These are phyloP conservation scores for Acer saccharum DNA, from an alignment of 345 rosid species.

Conservation along the genomic window DNA sequence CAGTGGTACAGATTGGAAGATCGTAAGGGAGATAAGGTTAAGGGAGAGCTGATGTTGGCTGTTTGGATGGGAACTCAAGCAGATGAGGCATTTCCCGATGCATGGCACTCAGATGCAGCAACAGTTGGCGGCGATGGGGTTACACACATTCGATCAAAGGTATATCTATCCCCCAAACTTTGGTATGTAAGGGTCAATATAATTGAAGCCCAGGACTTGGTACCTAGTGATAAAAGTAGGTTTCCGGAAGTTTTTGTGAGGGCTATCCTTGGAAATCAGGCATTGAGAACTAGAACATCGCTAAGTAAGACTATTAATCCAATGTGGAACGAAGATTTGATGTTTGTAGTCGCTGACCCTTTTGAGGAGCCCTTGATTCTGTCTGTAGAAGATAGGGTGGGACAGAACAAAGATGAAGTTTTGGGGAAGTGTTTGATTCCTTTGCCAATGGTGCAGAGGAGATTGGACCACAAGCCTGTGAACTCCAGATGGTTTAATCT, in stretches of 20 bases:
- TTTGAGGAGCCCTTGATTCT: constrained; percentile 83
- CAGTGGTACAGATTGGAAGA: constrained; percentile 96
- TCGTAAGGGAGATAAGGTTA: constrained; percentile 62
- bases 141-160: constrained; percentile 76
- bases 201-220: constrained; percentile 94
- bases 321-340: constrained; percentile 93
- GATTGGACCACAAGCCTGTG: constrained; percentile 81
- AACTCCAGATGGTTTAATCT: constrained; percentile 78
- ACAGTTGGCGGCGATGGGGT: constrained; percentile 64
- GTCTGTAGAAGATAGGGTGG: constrained; percentile 73
- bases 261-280: constrained; percentile 71
- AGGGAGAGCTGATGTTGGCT: constrained; percentile 95
- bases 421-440: constrained; percentile 66
- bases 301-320: constrained; percentile 77
- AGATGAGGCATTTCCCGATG: constrained; percentile 91
- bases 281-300: constrained; percentile 60
- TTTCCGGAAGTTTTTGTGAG: constrained; percentile 87
- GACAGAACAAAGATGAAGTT: constrained; percentile 71
- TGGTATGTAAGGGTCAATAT: constrained; percentile 97
- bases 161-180: constrained; percentile 87
- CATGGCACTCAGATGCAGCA: constrained; percentile 99
- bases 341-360: constrained; percentile 95
- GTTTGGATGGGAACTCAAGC: constrained; percentile 99
- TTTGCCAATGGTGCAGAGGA: constrained; percentile 63
- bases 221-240: constrained; percentile 68